Evolutionary conservation across 805 yeast genomes (phyloP).

Genomic region (Myxozyma neglecta): DNA sequence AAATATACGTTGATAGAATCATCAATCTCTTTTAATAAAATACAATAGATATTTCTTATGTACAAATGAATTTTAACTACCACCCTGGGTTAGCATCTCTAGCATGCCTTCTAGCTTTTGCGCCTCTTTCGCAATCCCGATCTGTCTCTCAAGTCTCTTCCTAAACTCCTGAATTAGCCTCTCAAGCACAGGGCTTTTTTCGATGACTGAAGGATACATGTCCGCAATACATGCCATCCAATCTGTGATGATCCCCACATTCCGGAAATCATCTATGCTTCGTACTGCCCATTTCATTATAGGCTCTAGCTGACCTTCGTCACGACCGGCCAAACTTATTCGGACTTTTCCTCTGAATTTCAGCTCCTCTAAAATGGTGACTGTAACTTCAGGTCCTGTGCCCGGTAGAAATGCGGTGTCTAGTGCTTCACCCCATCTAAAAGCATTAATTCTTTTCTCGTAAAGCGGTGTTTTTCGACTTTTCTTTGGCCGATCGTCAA

Average conservation of each 20-base stretch:
- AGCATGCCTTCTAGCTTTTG: conserved; percentile 91
- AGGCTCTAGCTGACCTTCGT: conserved; percentile 83
- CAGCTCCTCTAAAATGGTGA: conserved; percentile 82
- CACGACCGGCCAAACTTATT: conserved; percentile 76
- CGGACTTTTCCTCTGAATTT: conserved; percentile 85
- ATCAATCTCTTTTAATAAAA: neutral
- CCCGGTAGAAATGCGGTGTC: conserved; percentile 83
- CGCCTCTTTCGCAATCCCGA: conserved; percentile 80
- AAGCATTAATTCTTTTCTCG: conserved; percentile 80
- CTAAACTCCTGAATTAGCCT: conserved; percentile 64
- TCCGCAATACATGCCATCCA: conserved; percentile 67
- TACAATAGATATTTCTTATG: neutral
- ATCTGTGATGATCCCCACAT: conserved; percentile 62
- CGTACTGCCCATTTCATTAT: conserved; percentile 78
- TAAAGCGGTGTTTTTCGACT: conserved; percentile 59
- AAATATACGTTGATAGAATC: too few species aligned
- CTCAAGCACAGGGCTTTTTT: conserved; percentile 72
- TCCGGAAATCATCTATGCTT: conserved; percentile 75
- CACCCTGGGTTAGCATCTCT: conserved; percentile 61
- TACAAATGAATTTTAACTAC: neutral
- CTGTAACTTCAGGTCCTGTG: conserved; percentile 72
- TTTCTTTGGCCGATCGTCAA: conserved; percentile 52
- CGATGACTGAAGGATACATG: conserved; percentile 53
- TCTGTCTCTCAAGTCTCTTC: conserved; percentile 60
- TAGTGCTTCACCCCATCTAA: conserved; percentile 90